Percentiles rank a stretch among this genome's conserved stretches.
Evolutionary conservation across 306 rosid genomes (phyloP).

Genomic region (Begonia peltatifolia): DNA sequence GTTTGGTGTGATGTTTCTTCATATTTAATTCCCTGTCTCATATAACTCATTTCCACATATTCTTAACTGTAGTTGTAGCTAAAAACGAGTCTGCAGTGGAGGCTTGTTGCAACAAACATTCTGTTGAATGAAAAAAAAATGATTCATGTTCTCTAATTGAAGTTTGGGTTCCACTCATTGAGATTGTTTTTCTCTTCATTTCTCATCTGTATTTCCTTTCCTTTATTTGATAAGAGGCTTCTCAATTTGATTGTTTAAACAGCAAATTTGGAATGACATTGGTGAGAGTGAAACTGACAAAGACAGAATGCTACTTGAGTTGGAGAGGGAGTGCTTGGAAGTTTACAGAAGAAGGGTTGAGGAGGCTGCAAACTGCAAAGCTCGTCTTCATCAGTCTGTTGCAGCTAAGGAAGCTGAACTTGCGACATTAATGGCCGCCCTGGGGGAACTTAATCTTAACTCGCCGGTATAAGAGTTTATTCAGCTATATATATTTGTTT

Average conservation of each 20-base stretch:
- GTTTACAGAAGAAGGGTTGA: slow-evolving; percentile 82
- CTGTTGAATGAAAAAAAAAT: no score
- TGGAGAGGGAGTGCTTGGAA: slow-evolving; percentile 93
- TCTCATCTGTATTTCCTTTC: background rate
- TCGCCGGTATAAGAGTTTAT: slow-evolving; percentile 45
- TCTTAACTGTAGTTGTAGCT: no score
- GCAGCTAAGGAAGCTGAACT: slow-evolving; percentile 94
- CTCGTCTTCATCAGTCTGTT: slow-evolving; percentile 81
- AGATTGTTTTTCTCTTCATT: background rate
- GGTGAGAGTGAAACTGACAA: slow-evolving; percentile 75
- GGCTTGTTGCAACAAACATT: no score
- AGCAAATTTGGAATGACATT: slow-evolving; percentile 95
- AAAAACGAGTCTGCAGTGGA: no score
- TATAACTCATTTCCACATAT: slow-evolving; percentile 7
- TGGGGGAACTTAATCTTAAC: slow-evolving; percentile 70
- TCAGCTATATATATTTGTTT: background rate
- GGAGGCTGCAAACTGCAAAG: slow-evolving; percentile 78
- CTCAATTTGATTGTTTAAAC: slow-evolving; percentile 13
- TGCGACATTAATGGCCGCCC: slow-evolving; percentile 78
- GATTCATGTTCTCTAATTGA: no score
- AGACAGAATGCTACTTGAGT: slow-evolving; percentile 67
- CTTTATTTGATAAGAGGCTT: slow-evolving; percentile 2
- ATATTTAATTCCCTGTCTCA: background rate
- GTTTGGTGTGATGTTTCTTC: background rate
- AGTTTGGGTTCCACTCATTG: slow-evolving; percentile 1